phyloP scores from a whole-genome alignment of 2,329 filamentous ascomycete species.

The Aspergillus texensis region DNA sequence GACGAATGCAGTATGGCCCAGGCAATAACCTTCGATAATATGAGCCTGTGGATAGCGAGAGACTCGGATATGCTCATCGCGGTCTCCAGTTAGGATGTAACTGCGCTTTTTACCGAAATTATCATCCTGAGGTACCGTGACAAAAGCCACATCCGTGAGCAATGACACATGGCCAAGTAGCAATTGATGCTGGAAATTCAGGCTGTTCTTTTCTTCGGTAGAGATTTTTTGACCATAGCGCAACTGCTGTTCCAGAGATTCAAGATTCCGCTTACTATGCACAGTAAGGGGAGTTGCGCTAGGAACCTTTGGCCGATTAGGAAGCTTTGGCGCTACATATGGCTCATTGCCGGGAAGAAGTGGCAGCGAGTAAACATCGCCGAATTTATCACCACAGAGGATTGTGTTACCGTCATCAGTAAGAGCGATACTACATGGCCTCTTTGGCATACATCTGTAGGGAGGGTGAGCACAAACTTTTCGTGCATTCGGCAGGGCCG shows the following conservation, averaged over 20 bases:
- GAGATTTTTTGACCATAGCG: constrained; percentile 47
- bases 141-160: constrained; percentile 73
- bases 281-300: constrained; percentile 62
- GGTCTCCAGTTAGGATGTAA: constrained; percentile 69
- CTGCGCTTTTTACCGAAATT: constrained; percentile 51
- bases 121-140: constrained; percentile 46
- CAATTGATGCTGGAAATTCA: constrained; percentile 72
- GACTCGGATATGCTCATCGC: constrained; percentile 84
- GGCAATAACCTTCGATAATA: constrained; percentile 85
- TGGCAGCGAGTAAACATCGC: constrained; percentile 89
- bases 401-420: constrained; percentile 72
- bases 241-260: constrained; percentile 60
- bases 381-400: constrained; percentile 89
- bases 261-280: constrained; percentile 63
- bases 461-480: constrained; percentile 14
- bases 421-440: constrained; percentile 75
- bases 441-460: constrained; percentile 79
- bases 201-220: constrained; percentile 51
- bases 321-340: constrained; percentile 39
- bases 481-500: neutral
- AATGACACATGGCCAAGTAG: constrained; percentile 94
- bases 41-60: constrained; percentile 83
- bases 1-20: constrained; percentile 86
- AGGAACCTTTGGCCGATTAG: constrained; percentile 46
- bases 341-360: constrained; percentile 54